Conservation (phyloP, 495 filamentous ascomycete species). For the Penicillium dipodomyicola region DNA sequence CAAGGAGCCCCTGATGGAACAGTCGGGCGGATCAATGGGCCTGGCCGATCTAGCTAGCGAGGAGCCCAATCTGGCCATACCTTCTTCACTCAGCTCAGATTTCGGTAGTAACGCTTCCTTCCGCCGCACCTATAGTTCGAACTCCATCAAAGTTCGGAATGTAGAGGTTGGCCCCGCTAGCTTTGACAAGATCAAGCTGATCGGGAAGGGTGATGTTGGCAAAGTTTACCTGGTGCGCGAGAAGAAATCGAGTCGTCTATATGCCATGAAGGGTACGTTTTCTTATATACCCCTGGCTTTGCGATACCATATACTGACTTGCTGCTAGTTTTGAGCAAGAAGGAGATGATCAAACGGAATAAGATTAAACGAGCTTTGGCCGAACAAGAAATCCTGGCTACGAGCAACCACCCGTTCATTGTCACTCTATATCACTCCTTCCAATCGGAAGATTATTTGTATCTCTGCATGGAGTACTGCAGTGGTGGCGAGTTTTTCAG, state of each 20-base stretch:
- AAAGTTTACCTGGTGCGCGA: slow-evolving; percentile 97
- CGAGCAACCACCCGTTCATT: slow-evolving; percentile 98
- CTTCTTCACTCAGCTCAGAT: slow-evolving; percentile 37
- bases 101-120: slow-evolving; percentile 57
- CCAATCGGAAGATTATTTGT: slow-evolving; percentile 97
- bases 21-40: slow-evolving; percentile 54
- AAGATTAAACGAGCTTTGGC: slow-evolving; percentile 98
- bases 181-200: slow-evolving; percentile 99
- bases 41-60: slow-evolving; percentile 55
- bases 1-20: slow-evolving; percentile 66
- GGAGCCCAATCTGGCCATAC: slow-evolving; percentile 43
- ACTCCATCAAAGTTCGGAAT: slow-evolving; percentile 96
- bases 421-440: slow-evolving; percentile 98
- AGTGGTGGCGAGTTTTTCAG: slow-evolving; percentile 98
- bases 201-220: slow-evolving; percentile 97
- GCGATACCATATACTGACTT: slow-evolving; percentile 10
- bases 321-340: slow-evolving; percentile 85
- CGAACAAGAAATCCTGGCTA: slow-evolving; percentile 96
- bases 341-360: slow-evolving; percentile 99
- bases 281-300: not conserved
- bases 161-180: slow-evolving; percentile 94
- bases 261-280: slow-evolving; percentile 93
- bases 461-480: slow-evolving; percentile 99
- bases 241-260: slow-evolving; percentile 91
- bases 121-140: slow-evolving; percentile 95